These are phyloP conservation scores for Arthroderma sp. DNA, from an alignment of 2,329 filamentous ascomycete genomes.

Conservation along the genomic window DNA sequence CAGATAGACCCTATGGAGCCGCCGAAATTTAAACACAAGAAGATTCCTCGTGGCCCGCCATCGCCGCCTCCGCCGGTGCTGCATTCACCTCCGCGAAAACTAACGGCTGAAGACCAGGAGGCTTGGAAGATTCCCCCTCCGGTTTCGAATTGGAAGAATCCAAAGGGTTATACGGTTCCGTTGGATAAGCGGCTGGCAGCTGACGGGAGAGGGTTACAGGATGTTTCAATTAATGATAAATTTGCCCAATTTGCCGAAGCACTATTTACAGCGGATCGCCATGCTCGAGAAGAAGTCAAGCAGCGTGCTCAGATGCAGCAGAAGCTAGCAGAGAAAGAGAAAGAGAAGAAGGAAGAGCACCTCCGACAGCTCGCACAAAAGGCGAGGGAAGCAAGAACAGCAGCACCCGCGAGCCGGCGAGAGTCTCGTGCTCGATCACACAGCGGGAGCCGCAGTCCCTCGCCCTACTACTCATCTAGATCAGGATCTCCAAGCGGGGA, in stretches of 20 bases:
- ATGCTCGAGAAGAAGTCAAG: constrained; percentile 89
- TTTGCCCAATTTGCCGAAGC: constrained; percentile 94
- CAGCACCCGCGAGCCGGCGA: constrained; percentile 38
- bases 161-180: constrained; percentile 93
- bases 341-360: constrained; percentile 84
- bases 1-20: constrained; percentile 94
- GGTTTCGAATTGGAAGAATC: constrained; percentile 98
- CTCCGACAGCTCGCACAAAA: constrained; percentile 78
- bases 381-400: constrained; percentile 66
- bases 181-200: constrained; percentile 91
- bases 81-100: constrained; percentile 84
- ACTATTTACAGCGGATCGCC: constrained; percentile 82
- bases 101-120: constrained; percentile 94
- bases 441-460: constrained; percentile 35
- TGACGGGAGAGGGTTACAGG: constrained; percentile 80
- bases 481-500: constrained; percentile 44
- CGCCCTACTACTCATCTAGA: constrained; percentile 28
- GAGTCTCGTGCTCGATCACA: constrained; percentile 30
- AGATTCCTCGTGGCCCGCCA: constrained; percentile 84
- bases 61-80: constrained; percentile 88
- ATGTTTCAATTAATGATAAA: constrained; percentile 95
- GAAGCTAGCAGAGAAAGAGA: constrained; percentile 89
- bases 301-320: constrained; percentile 92
- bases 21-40: constrained; percentile 98
- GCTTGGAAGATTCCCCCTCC: constrained; percentile 86